Evolutionary conservation across 2,329 filamentous ascomycete species (phyloP).

Genomic region (Aspergillus fumigatiaffinis): DNA sequence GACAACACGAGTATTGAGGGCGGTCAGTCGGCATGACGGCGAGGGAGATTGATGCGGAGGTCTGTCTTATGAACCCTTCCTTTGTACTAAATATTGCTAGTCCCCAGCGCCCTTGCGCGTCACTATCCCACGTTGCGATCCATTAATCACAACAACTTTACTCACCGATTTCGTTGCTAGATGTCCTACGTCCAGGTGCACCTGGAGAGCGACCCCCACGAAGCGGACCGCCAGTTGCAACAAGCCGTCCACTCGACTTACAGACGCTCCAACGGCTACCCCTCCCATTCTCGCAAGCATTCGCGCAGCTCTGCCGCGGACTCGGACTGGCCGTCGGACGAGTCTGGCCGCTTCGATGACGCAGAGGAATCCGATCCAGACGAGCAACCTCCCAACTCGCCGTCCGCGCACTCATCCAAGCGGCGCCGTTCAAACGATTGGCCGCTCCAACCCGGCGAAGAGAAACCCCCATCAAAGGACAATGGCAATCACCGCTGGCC

Average conservation of each 20-base stretch:
- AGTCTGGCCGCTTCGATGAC: constrained; percentile 34
- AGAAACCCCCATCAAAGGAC: not conserved
- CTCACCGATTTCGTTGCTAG: constrained; percentile 4
- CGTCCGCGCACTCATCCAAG: constrained; percentile 36
- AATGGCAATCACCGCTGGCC: constrained; percentile 9
- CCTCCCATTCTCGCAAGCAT: constrained; percentile 28
- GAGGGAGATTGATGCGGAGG: not conserved
- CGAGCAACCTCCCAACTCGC: constrained; percentile 9
- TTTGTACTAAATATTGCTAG: not conserved
- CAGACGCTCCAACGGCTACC: constrained; percentile 7
- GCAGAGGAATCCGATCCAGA: constrained; percentile 26
- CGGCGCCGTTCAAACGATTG: constrained; percentile 44
- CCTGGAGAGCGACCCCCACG: constrained; percentile 15
- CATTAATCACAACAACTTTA: not conserved
- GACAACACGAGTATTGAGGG: not conserved
- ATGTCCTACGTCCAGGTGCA: constrained; percentile 14
- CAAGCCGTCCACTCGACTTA: constrained; percentile 17
- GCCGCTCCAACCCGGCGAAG: constrained; percentile 28
- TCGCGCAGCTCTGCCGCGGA: constrained; percentile 17
- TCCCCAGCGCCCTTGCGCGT: not conserved
- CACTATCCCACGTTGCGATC: not conserved
- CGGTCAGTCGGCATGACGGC: not conserved
- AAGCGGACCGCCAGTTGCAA: constrained; percentile 22
- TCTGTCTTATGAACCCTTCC: not conserved
- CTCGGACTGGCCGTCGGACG: constrained; percentile 20